Base-by-base conservation (phyloP, 2,329 filamentous ascomycete genomes). In the Juglanconis juglandina region DNA sequence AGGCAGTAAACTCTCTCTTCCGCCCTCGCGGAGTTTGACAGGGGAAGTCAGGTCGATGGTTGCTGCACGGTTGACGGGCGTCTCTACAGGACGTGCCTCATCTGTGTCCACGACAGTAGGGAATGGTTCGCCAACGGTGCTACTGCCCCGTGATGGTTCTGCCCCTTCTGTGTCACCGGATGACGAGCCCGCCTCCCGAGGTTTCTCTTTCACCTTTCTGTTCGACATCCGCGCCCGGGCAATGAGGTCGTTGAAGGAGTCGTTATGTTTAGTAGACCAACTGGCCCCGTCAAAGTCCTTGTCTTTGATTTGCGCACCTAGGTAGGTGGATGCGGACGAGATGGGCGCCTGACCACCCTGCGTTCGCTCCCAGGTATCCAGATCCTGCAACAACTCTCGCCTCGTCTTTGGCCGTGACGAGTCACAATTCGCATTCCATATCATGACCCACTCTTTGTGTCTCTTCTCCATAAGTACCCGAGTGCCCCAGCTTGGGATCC, bases 351-450 rank as follows among this genome's bases (percentile, higher is more conserved):
- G 78, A 1, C 85, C 83, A 8, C 91, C 91, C 64, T 96, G 87
- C 0, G 90, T 94, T 49, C 87, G 83, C 73, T 99, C 95, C 94
- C 95, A 98, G 1, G 84, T 75, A 30, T 94, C 89, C 11, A 99
- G 73, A 62, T 98, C 94, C 13, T 84, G 85, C 14, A 96, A 74
- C 4, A 99, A 74, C 60, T 95, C 88, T 6, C 76, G 70, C 64
- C 90, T 91, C 10, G 80, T 79, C 70, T 89, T 90, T 0, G 92
- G 92, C 1, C 79, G 78, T 41, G 83, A 84, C 2, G 93, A 89
- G 73, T 99, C 95, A 75, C 92, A 96, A 71, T 99, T 99, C 10
- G 96, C 91, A 72, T 99, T 99, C 89, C 92, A 97, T 17, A 99
- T 77, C 42, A 95, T 97, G 55, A 95, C 82, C 93, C 93, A 99